phyloP scores from a whole-genome alignment of 441 rosid species.

The Pelargonium australe region DNA sequence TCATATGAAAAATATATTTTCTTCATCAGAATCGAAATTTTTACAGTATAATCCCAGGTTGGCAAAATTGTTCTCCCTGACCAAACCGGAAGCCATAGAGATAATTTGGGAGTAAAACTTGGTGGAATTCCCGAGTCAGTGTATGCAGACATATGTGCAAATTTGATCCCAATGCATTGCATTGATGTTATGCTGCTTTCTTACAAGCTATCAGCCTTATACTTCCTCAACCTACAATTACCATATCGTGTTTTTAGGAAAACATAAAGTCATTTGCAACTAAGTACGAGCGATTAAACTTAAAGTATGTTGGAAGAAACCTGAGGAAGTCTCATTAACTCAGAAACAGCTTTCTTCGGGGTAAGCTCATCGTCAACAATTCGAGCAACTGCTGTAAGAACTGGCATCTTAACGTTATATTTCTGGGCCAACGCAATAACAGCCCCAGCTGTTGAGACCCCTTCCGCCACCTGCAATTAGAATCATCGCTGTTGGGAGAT shows the following conservation, averaged over 20 bases:
- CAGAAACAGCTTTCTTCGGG: slow-evolving; percentile 72
- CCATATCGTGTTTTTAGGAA: background rate
- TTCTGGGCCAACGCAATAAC: slow-evolving; percentile 89
- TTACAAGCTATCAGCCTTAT: background rate
- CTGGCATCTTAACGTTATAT: slow-evolving; percentile 85
- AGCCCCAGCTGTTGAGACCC: slow-evolving; percentile 91
- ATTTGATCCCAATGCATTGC: background rate
- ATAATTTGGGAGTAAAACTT: background rate
- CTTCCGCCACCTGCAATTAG: slow-evolving; percentile 70
- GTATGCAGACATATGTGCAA: background rate
- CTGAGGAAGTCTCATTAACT: slow-evolving; percentile 91
- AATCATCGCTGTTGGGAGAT: background rate
- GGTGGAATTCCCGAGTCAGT: background rate
- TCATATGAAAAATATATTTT: too few species aligned
- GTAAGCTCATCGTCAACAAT: slow-evolving; percentile 79
- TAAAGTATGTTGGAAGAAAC: slow-evolving; percentile 26
- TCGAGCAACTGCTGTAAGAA: slow-evolving; percentile 87
- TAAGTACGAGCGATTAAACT: background rate
- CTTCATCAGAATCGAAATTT: too few species aligned
- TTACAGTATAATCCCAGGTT: background rate
- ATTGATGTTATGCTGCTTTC: background rate
- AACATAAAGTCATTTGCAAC: background rate
- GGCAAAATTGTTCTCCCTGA: slow-evolving; percentile 1
- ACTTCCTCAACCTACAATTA: slow-evolving; percentile 7
- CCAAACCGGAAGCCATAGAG: background rate